Conservation (phyloP, 2,329 filamentous ascomycete species). For the Fusarium decemcellulare region DNA sequence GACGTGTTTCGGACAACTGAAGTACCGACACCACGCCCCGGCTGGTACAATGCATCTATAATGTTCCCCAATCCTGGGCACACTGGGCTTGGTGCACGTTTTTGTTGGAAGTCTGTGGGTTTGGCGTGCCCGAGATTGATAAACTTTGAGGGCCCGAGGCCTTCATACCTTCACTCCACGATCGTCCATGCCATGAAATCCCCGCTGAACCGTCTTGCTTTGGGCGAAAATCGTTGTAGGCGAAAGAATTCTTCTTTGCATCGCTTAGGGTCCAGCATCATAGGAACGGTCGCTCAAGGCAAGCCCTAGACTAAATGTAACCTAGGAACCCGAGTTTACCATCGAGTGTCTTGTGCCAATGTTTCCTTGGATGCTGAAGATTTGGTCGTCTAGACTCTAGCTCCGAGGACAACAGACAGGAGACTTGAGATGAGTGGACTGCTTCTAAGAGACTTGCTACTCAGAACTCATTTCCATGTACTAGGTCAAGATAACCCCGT, state of each 20-base stretch:
- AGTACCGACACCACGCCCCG: background rate
- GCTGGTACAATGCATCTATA: background rate
- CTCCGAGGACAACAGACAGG: no score
- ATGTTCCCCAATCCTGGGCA: conserved; percentile 1
- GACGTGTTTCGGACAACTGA: conserved; percentile 17
- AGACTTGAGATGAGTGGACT: no score
- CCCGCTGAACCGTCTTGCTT: background rate
- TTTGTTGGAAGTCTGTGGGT: conserved; percentile 1
- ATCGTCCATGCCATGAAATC: background rate
- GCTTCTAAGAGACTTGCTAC: no score
- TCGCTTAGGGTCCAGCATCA: background rate
- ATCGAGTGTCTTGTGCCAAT: no score
- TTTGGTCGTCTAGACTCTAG: no score
- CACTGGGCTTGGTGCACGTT: conserved; percentile 3
- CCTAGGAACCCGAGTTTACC: no score
- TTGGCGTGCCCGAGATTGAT: background rate
- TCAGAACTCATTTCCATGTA: background rate
- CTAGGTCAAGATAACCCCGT: no score
- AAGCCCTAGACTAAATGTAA: no score
- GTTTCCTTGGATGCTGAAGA: no score
- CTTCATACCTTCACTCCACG: background rate
- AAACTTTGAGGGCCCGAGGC: background rate
- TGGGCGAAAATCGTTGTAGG: background rate
- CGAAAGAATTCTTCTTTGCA: background rate
- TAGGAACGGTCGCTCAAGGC: background rate